Evolutionary conservation across 192 early-diverging fungal genomes (phyloP).

Genomic region (Coemansia sp.): DNA sequence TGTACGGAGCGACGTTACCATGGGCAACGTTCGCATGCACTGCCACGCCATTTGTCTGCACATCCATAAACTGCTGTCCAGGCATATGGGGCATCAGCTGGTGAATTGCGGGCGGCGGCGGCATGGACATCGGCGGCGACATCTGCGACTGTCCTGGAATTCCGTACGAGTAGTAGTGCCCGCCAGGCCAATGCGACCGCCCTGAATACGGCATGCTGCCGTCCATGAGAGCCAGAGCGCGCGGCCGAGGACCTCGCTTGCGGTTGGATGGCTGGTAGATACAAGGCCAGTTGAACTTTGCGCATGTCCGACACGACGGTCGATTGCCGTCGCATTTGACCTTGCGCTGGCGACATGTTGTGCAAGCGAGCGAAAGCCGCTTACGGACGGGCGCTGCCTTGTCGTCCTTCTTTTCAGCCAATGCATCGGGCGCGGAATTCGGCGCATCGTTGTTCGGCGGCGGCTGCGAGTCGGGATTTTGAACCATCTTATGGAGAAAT

Average conservation of each 20-base stretch:
- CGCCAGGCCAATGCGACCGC: constrained; percentile 35
- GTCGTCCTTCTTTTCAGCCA: constrained; percentile 40
- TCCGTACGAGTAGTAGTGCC: constrained; percentile 38
- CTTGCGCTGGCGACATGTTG: constrained; percentile 57
- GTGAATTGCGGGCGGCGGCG: constrained; percentile 20
- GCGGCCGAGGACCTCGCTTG: constrained; percentile 79
- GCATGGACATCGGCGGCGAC: constrained; percentile 33
- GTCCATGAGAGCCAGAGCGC: constrained; percentile 53
- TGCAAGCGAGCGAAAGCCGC: constrained; percentile 55
- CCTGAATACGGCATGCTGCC: constrained; percentile 37
- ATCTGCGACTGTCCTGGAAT: constrained; percentile 35
- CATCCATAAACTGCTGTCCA: constrained; percentile 18
- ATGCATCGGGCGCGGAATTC: constrained; percentile 6
- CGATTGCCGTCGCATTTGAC: constrained; percentile 83
- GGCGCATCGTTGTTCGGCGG: not conserved
- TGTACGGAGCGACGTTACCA: constrained; percentile 30
- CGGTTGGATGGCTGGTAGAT: constrained; percentile 82
- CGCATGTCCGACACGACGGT: constrained; percentile 79
- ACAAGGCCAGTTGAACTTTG: constrained; percentile 65
- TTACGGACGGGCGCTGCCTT: constrained; percentile 50
- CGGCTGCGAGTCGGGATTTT: constrained; percentile 15
- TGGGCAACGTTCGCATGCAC: constrained; percentile 22
- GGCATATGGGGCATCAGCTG: constrained; percentile 18
- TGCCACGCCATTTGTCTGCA: constrained; percentile 25
- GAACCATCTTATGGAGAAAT: constrained; percentile 14